These are phyloP conservation scores for Penicillium nucicola DNA, from an alignment of 495 filamentous ascomycete species.

Conservation along the genomic window DNA sequence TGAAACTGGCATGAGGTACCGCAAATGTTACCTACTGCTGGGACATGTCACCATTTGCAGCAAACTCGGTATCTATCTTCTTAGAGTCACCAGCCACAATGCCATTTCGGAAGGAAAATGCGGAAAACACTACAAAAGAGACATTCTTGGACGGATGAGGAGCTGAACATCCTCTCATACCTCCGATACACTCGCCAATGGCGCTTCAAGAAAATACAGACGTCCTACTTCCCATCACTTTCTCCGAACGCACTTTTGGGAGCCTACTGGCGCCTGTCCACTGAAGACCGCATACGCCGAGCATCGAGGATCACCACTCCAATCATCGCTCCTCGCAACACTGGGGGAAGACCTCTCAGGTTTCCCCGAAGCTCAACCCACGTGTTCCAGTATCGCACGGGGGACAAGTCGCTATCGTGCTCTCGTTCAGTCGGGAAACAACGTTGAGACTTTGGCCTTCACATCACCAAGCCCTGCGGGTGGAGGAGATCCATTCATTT, in stretches of 20 bases:
- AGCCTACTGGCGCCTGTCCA: slow-evolving; percentile 3
- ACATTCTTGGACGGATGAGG: no score
- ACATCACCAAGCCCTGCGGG: not conserved
- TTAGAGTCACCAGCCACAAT: no score
- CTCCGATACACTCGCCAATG: slow-evolving; percentile 3
- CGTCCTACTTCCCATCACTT: slow-evolving; percentile 6
- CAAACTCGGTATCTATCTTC: no score
- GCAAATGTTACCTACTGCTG: not conserved
- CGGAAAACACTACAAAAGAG: no score
- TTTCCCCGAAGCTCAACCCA: not conserved
- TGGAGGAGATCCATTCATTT: not conserved
- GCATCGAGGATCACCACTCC: not conserved
- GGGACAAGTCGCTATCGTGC: no score
- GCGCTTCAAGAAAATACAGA: slow-evolving; percentile 7
- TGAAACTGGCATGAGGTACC: not conserved
- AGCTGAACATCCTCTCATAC: slow-evolving; percentile 8
- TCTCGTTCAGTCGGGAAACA: not conserved
- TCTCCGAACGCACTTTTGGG: slow-evolving; percentile 1
- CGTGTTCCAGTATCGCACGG: no score
- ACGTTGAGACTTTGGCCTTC: not conserved
- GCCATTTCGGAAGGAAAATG: not conserved
- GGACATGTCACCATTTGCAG: no score
- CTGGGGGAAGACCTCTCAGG: not conserved
- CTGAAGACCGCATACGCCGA: slow-evolving; percentile 7
- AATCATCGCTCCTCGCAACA: not conserved